Percentiles rank a stretch among this genome's conserved stretches.
Evolutionary conservation across 208 protist species (phyloP).

Genomic region (Leishmania mexicana): DNA sequence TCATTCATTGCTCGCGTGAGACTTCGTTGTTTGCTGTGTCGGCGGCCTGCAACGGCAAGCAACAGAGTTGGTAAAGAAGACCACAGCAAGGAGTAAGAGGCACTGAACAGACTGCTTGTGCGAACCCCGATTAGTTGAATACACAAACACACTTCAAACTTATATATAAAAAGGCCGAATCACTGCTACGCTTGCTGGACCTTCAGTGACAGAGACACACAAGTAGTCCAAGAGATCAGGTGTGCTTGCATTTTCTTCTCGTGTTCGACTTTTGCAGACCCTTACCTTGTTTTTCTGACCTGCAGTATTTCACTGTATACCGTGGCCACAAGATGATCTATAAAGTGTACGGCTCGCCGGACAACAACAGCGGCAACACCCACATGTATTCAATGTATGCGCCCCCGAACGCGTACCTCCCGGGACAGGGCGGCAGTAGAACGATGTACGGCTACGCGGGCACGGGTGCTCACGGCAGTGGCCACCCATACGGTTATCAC

Average conservation of each 20-base stretch:
- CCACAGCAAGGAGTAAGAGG: neutral
- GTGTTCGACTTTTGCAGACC: neutral
- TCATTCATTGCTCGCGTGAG: neutral
- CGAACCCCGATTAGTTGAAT: neutral
- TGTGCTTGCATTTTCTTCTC: neutral
- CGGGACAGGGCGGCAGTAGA: neutral
- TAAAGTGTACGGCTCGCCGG: slow-evolving; percentile 15
- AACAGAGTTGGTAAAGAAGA: neutral
- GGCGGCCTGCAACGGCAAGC: neutral
- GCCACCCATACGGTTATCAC: slow-evolving; percentile 13
- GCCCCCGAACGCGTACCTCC: slow-evolving; percentile 1
- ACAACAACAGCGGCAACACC: neutral
- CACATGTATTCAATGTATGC: slow-evolving; percentile 2
- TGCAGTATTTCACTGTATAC: slow-evolving; percentile 13
- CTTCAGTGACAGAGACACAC: neutral
- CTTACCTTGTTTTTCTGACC: neutral
- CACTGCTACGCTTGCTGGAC: neutral
- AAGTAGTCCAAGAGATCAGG: neutral
- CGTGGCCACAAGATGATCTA: slow-evolving; percentile 18
- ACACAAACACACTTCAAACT: neutral
- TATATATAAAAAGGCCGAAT: neutral
- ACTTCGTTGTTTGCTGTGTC: neutral
- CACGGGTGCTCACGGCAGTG: slow-evolving; percentile 9
- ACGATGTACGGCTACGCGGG: slow-evolving; percentile 10
- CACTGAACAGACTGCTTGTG: neutral